A percentile compares a stretch with the other conserved stretches of the same genome.
Evolutionary conservation across 805 yeast genomes (phyloP).

Genomic region (Candida incommunis): DNA sequence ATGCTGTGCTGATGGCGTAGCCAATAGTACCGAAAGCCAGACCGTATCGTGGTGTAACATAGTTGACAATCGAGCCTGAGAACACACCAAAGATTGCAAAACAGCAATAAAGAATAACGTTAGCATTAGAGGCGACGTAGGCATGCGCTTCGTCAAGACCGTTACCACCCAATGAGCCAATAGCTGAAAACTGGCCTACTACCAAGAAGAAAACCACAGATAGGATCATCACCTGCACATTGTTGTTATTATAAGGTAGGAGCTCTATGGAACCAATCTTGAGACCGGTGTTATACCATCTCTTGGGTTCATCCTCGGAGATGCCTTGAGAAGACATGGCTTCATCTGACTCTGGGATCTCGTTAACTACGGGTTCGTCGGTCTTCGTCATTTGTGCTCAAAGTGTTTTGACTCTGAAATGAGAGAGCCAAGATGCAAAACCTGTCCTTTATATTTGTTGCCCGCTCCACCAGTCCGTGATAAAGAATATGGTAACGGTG

Average conservation of each 20-base stretch:
- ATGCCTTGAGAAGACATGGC: background rate
- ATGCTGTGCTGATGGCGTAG: conserved; percentile 31
- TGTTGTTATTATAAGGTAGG: conserved; percentile 26
- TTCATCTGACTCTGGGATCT: background rate
- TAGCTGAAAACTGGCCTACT: conserved; percentile 41
- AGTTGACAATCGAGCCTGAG: conserved; percentile 40
- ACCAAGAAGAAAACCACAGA: conserved; percentile 34
- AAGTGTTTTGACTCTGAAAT: too few relatives aligned
- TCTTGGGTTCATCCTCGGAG: background rate
- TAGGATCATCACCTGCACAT: conserved; percentile 31
- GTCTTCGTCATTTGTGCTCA: background rate
- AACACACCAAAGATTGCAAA: conserved; percentile 46
- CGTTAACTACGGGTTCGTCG: background rate
- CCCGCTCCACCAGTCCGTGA: too few relatives aligned
- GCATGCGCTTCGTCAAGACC: conserved; percentile 14
- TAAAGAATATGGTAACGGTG: too few relatives aligned
- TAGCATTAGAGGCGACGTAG: conserved; percentile 31
- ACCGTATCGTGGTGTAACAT: conserved; percentile 29
- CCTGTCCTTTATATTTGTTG: too few relatives aligned
- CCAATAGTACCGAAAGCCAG: conserved; percentile 33
- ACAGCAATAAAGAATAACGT: conserved; percentile 38
- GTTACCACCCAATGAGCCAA: conserved; percentile 36
- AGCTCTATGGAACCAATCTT: conserved; percentile 15
- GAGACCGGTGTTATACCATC: conserved; percentile 14
- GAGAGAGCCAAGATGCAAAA: too few relatives aligned